Base-by-base conservation (phyloP, 1,284 basidiomycete species). In the Malassezia caprae region DNA sequence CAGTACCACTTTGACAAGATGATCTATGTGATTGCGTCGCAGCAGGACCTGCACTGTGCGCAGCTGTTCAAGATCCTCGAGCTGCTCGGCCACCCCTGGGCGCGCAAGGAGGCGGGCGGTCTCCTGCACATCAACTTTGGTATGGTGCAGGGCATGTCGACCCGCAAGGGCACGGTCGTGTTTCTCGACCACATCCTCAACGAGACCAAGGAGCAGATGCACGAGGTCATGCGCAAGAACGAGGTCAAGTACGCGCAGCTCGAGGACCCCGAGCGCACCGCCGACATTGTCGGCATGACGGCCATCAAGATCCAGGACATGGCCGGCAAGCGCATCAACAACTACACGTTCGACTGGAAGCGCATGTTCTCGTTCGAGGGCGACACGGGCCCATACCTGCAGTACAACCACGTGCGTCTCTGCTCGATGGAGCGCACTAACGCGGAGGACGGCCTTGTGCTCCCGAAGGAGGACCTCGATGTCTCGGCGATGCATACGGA, bases 241-340 rank as follows among this genome's bases (percentile, higher is more conserved):
- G 86, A 89, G 77, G 88, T 83, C 56, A 98, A 98, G 78, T 96
- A 94, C 70, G 82, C 80, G 2, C 84, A 85, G 42, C 82, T 98
- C 52, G 88, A 90, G 72, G 84, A 98, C 76, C 91, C 91, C 0
- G 85, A 89, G 73, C 77, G 76, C 42, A 87, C 86, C 40, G 84
- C 84, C 58, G 81, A 82, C 65, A 87, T 96, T 75, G 84, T 96
- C 53, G 94, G 93, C 27, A 88, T 94, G 72, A 88, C 90, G 0
- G 91, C 90, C 7, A 86, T 99, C 72, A 98, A 98, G 80, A 91
- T 99, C 65, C 94, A 98, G 77, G 93, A 98, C 76, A 90, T 96
- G 90, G 81, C 84, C 39, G 89, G 87, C 24, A 96, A 91, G 77
- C 90, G 93, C 60, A 87, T 94, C 76, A 94, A 94, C 78, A 91